Evolutionary conservation across 1,284 basidiomycete species (phyloP).

Genomic region (Ceratobasidium sp.): DNA sequence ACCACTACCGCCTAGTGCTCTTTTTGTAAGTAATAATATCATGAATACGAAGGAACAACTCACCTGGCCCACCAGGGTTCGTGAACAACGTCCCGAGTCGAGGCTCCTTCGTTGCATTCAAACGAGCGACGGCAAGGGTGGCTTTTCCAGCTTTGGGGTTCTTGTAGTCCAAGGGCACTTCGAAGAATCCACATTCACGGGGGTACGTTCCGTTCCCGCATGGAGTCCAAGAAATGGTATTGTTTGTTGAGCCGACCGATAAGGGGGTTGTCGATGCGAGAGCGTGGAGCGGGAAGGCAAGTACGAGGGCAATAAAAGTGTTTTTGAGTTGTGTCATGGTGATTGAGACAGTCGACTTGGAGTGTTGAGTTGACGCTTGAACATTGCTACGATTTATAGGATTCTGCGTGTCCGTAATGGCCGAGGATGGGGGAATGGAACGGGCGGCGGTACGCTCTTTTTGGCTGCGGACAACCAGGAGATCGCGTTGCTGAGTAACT

Average conservation of each 20-base stretch:
- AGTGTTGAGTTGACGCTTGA: too few species aligned
- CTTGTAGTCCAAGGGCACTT: constrained; percentile 38
- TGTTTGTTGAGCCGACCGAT: background rate
- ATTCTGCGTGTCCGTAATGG: too few species aligned
- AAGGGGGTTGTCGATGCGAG: background rate
- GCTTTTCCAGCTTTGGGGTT: constrained; percentile 28
- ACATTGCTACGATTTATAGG: too few species aligned
- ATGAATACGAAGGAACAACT: background rate
- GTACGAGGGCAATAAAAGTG: background rate
- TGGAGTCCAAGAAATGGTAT: background rate
- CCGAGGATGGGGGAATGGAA: too few species aligned
- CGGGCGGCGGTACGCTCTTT: too few species aligned
- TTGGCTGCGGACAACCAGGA: too few species aligned
- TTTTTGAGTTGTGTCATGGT: background rate
- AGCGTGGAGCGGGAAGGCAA: background rate
- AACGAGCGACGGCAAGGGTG: constrained; percentile 18
- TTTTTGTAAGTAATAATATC: background rate
- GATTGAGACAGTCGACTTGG: too few species aligned
- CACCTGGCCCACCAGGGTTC: constrained; percentile 37
- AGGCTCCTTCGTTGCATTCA: constrained; percentile 18
- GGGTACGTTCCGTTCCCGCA: constrained; percentile 26
- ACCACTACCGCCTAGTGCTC: constrained; percentile 4
- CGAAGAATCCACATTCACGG: constrained; percentile 31
- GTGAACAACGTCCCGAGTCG: constrained; percentile 31
- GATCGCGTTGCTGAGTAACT: too few species aligned